Evolutionary conservation across 2,329 filamentous ascomycete genomes (phyloP).

Genomic region (Colletotrichum cereale): DNA sequence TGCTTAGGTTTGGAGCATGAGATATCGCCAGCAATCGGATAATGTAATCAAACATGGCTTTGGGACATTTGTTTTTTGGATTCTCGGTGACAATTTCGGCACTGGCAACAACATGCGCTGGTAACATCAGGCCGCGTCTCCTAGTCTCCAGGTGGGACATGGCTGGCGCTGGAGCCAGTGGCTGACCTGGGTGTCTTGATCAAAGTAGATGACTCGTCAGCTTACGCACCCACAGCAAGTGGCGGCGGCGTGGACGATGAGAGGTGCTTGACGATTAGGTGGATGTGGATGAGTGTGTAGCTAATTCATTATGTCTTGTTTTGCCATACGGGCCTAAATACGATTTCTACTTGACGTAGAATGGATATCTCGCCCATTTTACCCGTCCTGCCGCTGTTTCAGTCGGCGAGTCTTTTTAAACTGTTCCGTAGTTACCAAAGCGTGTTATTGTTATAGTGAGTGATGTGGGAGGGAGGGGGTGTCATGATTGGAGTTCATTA

Average conservation of each 20-base stretch:
- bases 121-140: background rate
- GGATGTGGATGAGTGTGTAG: background rate
- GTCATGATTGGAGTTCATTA: conserved; percentile 14
- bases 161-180: background rate
- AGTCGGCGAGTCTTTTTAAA: background rate
- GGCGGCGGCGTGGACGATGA: background rate
- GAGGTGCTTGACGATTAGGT: too few relatives aligned
- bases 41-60: conserved; percentile 27
- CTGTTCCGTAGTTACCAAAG: background rate
- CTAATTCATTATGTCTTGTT: background rate
- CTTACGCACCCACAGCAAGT: background rate
- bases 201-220: background rate
- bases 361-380: conserved; percentile 8
- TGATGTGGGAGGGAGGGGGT: background rate
- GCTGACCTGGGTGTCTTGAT: background rate
- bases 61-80: background rate
- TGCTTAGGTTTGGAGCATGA: conserved; percentile 6
- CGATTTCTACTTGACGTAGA: background rate
- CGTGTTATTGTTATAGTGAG: background rate
- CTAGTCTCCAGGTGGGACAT: too few relatives aligned
- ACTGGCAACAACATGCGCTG: background rate
- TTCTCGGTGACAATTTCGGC: background rate
- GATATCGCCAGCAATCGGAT: conserved; percentile 8
- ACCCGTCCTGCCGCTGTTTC: background rate
- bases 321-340: background rate